Evolutionary conservation across 768 basidiomycete species (phyloP).

Genomic region (Leucosporidium creatinivorum): DNA sequence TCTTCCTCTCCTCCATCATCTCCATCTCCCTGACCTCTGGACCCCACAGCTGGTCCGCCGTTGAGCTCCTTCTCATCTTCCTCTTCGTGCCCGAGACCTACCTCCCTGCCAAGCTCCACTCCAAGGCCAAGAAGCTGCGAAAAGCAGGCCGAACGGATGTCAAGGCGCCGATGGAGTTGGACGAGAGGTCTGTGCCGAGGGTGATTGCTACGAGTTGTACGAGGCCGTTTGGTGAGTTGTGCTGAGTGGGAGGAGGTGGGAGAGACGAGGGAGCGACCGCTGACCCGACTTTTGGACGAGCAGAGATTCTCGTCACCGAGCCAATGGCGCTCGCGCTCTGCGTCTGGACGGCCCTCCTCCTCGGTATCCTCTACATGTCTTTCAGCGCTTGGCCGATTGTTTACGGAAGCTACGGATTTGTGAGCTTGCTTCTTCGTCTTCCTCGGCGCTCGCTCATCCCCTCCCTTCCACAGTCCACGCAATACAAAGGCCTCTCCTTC

Average conservation of each 20-base stretch:
- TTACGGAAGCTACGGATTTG: constrained; percentile 41
- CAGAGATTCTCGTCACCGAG: constrained; percentile 54
- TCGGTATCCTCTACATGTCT: constrained; percentile 42
- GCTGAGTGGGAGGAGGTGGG: too few relatives aligned
- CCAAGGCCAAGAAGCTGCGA: constrained; percentile 48
- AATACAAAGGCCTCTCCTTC: constrained; percentile 11
- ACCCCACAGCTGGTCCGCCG: constrained; percentile 52
- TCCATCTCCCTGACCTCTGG: background rate
- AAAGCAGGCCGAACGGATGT: constrained; percentile 50
- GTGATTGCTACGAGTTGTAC: constrained; percentile 57
- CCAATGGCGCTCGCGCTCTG: constrained; percentile 69
- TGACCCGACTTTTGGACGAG: background rate
- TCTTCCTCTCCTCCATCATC: too few relatives aligned
- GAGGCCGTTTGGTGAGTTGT: constrained; percentile 61
- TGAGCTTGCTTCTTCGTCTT: constrained; percentile 18
- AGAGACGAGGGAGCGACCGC: background rate
- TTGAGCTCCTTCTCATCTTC: constrained; percentile 51
- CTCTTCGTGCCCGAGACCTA: constrained; percentile 60
- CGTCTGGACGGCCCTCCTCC: constrained; percentile 53
- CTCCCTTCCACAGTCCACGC: background rate
- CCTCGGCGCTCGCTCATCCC: background rate
- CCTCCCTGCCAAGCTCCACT: constrained; percentile 53
- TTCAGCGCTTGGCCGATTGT: constrained; percentile 43
- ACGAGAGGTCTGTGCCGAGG: constrained; percentile 46
- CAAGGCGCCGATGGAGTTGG: constrained; percentile 59